Evolutionary conservation across 257 asterid species (phyloP).

Genomic region (Ilex asprella): DNA sequence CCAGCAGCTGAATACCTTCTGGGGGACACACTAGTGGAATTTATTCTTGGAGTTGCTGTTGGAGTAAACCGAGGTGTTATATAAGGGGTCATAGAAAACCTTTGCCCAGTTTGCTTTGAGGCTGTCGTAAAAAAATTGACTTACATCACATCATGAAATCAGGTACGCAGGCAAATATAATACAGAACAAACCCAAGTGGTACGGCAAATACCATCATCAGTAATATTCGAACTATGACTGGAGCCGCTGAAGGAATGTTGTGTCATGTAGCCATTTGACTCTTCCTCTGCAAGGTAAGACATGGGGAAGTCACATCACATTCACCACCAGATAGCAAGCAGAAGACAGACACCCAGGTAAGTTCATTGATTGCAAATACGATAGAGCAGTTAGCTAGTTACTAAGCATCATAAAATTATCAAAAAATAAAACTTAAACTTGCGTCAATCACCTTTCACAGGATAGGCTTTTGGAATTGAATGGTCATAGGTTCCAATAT

Average conservation of each 20-base stretch:
- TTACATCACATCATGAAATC: constrained; percentile 7
- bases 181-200: not conserved
- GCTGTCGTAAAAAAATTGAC: constrained; percentile 28
- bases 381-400: not conserved
- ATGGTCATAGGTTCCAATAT: constrained; percentile 85
- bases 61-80: constrained; percentile 72
- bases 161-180: constrained; percentile 1
- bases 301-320: no score
- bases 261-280: constrained; percentile 43
- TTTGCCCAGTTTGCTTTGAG: constrained; percentile 49
- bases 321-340: no score
- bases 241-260: constrained; percentile 49
- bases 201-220: constrained; percentile 45
- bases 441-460: constrained; percentile 34
- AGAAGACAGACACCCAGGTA: no score
- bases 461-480: constrained; percentile 47
- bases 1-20: constrained; percentile 67
- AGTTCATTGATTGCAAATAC: no score
- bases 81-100: constrained; percentile 55
- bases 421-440: not conserved
- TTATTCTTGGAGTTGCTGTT: constrained; percentile 60
- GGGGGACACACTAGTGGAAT: constrained; percentile 74
- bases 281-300: constrained; percentile 40
- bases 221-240: constrained; percentile 33
- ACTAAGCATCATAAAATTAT: not conserved